Base-by-base conservation (phyloP, 192 early-diverging fungal genomes). In the Dispira simplex region DNA sequence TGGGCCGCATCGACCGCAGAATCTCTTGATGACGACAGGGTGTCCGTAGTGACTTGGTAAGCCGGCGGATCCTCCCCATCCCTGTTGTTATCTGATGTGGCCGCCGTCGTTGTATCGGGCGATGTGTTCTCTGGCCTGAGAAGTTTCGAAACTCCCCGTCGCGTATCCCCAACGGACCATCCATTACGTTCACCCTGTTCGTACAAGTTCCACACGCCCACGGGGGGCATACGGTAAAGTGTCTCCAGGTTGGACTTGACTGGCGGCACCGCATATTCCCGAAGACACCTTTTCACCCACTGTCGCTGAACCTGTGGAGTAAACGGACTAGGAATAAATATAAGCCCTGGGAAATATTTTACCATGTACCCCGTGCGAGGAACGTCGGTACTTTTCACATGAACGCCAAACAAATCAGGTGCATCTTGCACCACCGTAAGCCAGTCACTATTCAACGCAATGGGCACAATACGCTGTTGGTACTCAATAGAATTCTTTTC, bases 181-280 rank as follows among this genome's bases (percentile, higher is more conserved):
- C 20, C 5, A 20, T 57, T 13, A 27, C 55, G 27, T 14, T 26
- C 12, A 10, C 71, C 66, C 27, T 65, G 39, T 51, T 78, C 80
- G 65, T 82, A 71, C 20, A 75, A 64, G 20, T 74, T 65, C 88
- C 83, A 88, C 16, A 85, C 44, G 9, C 88, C 88, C 28, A 69
- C 62, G 1, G 70, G 54, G 8, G 86, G 86, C 18, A 90, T 63
- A 8, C 70, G 57, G 63, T 90, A 97, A 67, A 93, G 92, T 18
- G 92, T 85, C 65, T 97, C 89, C 4, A 98, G 79, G 72, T 92
- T 98, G 46, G 85, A 84, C 10, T 84, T 82, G 69, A 91, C 94
- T 8, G 95, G 95, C 26, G 81, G 78, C 26, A 68, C 65, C 2
- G 90, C 72, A 65, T 87, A 91, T n/a, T 89, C 81, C 49, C 78